Conservation (phyloP, 768 basidiomycete genomes). For the Leccinum arenicola region DNA sequence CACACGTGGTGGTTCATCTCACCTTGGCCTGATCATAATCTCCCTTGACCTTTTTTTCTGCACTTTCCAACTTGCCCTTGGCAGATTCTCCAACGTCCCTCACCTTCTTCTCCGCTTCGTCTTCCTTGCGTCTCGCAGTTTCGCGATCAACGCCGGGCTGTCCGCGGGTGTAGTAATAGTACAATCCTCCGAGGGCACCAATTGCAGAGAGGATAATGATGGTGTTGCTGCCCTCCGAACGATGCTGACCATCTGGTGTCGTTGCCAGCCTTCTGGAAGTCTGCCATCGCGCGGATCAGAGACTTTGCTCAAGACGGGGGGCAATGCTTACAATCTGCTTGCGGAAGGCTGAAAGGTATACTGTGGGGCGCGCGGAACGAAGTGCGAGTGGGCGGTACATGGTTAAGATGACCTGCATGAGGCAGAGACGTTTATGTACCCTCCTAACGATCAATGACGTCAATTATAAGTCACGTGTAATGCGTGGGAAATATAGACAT, state of each 20-base stretch:
- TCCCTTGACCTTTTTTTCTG: slow-evolving; percentile 28
- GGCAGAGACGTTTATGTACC: neutral
- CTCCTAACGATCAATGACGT: slow-evolving; percentile 2
- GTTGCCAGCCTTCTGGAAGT: slow-evolving; percentile 16
- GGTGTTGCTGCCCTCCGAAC: slow-evolving; percentile 22
- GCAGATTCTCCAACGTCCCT: slow-evolving; percentile 29
- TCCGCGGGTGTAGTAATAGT: slow-evolving; percentile 36
- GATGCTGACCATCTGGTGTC: slow-evolving; percentile 1
- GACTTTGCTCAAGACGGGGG: neutral
- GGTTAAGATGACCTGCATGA: neutral
- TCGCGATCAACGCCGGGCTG: slow-evolving; percentile 20
- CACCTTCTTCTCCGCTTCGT: slow-evolving; percentile 29
- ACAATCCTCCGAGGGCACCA: slow-evolving; percentile 35
- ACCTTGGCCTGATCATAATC: slow-evolving; percentile 38
- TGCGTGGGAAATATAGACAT: neutral
- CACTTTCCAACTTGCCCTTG: slow-evolving; percentile 29
- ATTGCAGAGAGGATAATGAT: slow-evolving; percentile 31
- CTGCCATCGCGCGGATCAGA: slow-evolving; percentile 6
- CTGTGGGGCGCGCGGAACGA: slow-evolving; percentile 5
- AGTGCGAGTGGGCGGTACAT: slow-evolving; percentile 17
- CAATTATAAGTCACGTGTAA: neutral
- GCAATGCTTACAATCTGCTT: slow-evolving; percentile 9
- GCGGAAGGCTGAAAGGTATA: slow-evolving; percentile 12
- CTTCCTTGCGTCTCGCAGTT: slow-evolving; percentile 32
- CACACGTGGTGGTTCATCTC: neutral